These are phyloP conservation scores for Agaricus sinodeliciosus DNA, from an alignment of 768 basidiomycete genomes.

Conservation along the genomic window DNA sequence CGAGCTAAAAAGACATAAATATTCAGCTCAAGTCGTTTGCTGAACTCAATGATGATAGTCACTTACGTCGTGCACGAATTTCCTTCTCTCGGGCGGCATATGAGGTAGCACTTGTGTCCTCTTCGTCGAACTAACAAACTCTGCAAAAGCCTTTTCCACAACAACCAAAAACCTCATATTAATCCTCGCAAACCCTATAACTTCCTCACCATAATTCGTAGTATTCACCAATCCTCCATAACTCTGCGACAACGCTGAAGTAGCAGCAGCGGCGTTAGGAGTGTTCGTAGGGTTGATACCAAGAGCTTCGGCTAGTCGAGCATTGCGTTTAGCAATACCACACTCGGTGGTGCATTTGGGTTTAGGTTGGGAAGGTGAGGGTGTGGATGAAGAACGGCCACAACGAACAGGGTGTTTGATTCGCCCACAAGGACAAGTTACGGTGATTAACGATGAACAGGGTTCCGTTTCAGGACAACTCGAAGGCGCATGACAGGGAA, in stretches of 20 bases:
- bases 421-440: constrained; percentile 81
- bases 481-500: constrained; percentile 84
- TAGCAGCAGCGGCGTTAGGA: not conserved
- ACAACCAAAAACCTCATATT: constrained; percentile 62
- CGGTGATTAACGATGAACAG: constrained; percentile 59
- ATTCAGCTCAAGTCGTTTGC: not conserved
- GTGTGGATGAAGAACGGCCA: constrained; percentile 46
- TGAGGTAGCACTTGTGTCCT: constrained; percentile 68
- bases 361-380: constrained; percentile 29
- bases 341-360: constrained; percentile 82
- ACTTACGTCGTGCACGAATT: constrained; percentile 75
- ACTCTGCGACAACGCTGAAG: constrained; percentile 9
- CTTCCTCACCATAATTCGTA: constrained; percentile 55
- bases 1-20: constrained; percentile 40
- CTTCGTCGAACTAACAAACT: constrained; percentile 69
- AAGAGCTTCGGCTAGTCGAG: constrained; percentile 82
- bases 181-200: constrained; percentile 52
- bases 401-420: constrained; percentile 71
- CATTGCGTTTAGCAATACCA: constrained; percentile 78
- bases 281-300: constrained; percentile 55
- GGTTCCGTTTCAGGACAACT: constrained; percentile 76
- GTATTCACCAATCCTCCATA: constrained; percentile 27
- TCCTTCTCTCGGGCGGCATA: constrained; percentile 73
- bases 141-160: constrained; percentile 78
- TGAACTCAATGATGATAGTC: constrained; percentile 8